Evolutionary conservation across 1,139 yeast genomes (phyloP), one percentile per base, ranked within the genome.

Genomic region (Blastobotrys niveus): DNA sequence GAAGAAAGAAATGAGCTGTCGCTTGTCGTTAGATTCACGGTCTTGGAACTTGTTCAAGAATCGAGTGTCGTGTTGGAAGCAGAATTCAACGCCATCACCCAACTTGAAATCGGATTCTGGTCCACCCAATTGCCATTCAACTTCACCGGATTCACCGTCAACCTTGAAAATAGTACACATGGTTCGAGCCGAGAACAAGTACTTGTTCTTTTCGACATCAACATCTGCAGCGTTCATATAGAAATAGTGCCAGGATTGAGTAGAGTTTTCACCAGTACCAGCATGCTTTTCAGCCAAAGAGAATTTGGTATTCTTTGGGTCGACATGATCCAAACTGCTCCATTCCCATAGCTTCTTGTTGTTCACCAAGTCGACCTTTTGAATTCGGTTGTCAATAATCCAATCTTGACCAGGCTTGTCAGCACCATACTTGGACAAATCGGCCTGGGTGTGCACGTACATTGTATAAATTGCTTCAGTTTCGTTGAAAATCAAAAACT

Each of bases 191-290:
- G 71, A 66, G 19, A 68, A 38, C 25, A 68, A 46, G 49, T 66
- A 68, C 19, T 15, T 8, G 49, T 67, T 63, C n/a, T 71, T 72
- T 32, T 64, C 51, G 12, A 52, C 62, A 51, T 68, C 70, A 46
- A 68, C 68, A 45, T 68, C 71, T 29, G 67, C 67, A 1, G 72
- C 66, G 44, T 68, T 68, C 49, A 68, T 66, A 48, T 68, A 72
- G 60, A 68, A 66, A 48, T 64, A 68, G 49, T 68, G 72, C 69
- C 70, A 68, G 3, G 72, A 71, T 49, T 62, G 65, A 42, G 63
- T 56, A 5, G 70, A 63, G 40, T 62, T 61, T 45, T 48, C 55
- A 1, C 71, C 72, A 10, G 12, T 9, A 6, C 34, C 34, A 10
- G 34, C 34, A 24, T 58, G 48, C 15, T 68, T 70, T 7, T 31